These are phyloP conservation scores for Melanomma pulvis-pyrius DNA, from an alignment of 495 filamentous ascomycete genomes.

Conservation along the genomic window DNA sequence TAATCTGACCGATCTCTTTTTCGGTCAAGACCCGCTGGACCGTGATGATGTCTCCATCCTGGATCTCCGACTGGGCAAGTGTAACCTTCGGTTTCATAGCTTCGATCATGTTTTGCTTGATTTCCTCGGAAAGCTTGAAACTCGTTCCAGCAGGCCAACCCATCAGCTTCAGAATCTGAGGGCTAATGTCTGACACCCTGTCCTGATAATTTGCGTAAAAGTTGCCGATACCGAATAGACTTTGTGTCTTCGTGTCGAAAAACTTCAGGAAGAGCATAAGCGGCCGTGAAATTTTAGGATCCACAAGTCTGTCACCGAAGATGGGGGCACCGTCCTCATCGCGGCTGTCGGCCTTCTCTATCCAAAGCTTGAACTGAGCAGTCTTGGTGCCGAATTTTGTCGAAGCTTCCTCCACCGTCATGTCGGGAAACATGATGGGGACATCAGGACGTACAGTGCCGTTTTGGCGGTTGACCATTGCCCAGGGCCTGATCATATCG, in stretches of 20 bases:
- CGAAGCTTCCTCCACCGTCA: constrained; percentile 80
- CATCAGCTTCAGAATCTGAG: constrained; percentile 81
- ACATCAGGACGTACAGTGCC: constrained; percentile 91
- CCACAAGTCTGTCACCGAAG: constrained; percentile 62
- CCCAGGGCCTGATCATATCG: constrained; percentile 78
- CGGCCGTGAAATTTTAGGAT: constrained; percentile 52
- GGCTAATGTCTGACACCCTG: constrained; percentile 83
- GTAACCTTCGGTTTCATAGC: constrained; percentile 87
- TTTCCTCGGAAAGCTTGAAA: constrained; percentile 82
- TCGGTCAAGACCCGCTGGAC: constrained; percentile 75
- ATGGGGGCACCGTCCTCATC: constrained; percentile 66
- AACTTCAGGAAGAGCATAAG: constrained; percentile 91
- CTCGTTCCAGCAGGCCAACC: constrained; percentile 70
- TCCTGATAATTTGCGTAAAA: constrained; percentile 85
- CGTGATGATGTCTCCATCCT: constrained; percentile 96
- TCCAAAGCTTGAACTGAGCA: constrained; percentile 79
- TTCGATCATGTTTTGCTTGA: constrained; percentile 97
- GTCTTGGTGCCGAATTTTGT: constrained; percentile 69
- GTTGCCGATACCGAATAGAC: constrained; percentile 72
- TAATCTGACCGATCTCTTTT: constrained; percentile 51
- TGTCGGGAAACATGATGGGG: constrained; percentile 73
- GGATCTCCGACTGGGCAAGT: constrained; percentile 86
- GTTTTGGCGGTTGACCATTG: constrained; percentile 98
- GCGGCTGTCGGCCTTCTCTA: constrained; percentile 68
- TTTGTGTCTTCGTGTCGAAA: constrained; percentile 79